Conservation (phyloP, 345 rosid species). For the Eucalyptus urophylla region DNA sequence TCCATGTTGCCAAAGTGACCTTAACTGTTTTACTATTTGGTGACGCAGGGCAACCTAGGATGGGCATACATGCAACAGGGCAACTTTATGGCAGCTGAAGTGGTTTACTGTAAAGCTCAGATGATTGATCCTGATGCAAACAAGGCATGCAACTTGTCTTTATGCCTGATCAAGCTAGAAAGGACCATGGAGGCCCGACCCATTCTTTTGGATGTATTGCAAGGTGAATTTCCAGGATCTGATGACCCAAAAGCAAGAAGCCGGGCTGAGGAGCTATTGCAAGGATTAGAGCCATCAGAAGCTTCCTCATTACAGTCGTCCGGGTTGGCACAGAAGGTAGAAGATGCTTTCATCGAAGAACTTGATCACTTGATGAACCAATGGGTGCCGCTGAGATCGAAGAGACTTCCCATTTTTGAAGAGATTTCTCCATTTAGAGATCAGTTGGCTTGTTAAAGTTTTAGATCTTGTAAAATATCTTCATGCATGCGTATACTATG, state of each 20-base stretch:
- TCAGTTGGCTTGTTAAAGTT: conserved; percentile 66
- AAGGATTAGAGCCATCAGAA: conserved; percentile 12
- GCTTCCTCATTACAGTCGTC: background rate
- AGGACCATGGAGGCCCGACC: conserved; percentile 36
- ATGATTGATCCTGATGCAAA: conserved; percentile 79
- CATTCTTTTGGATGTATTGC: conserved; percentile 32
- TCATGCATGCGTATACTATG: background rate
- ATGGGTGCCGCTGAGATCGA: conserved; percentile 57
- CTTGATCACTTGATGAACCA: conserved; percentile 54
- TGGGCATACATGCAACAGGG: conserved; percentile 92
- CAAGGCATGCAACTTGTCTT: conserved; percentile 76
- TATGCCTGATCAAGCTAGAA: conserved; percentile 64
- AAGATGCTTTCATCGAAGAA: conserved; percentile 48
- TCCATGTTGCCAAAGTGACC: background rate
- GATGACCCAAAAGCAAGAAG: conserved; percentile 31
- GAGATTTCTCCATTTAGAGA: conserved; percentile 78
- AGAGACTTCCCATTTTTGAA: conserved; percentile 84
- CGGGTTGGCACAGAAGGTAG: background rate
- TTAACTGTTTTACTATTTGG: background rate
- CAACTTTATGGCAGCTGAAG: conserved; percentile 63
- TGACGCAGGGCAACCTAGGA: conserved; percentile 70
- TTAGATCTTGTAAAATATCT: background rate
- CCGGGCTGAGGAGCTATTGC: conserved; percentile 39
- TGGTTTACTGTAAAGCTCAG: conserved; percentile 63
- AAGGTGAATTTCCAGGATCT: conserved; percentile 27